phyloP scores from a whole-genome alignment of 2,329 filamentous ascomycete species.

The Exophiala sp. region DNA sequence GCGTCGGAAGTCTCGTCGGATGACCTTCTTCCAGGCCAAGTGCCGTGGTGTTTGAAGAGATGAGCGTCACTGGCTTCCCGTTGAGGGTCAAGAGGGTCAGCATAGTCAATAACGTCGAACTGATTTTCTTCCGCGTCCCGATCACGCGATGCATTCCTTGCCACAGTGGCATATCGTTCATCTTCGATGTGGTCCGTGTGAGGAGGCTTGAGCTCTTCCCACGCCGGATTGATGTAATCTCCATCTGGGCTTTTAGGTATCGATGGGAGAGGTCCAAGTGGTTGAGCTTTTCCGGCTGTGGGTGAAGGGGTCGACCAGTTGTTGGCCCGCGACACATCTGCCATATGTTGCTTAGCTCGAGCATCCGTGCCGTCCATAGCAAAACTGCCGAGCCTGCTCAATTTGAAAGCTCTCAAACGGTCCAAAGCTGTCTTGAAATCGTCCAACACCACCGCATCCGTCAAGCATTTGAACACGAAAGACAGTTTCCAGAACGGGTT shows the following conservation, averaged over 20 bases:
- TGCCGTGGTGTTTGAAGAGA: slow-evolving; percentile 15
- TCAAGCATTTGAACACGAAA: slow-evolving; percentile 59
- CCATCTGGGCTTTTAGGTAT: slow-evolving; percentile 18
- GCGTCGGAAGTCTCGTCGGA: slow-evolving; percentile 23
- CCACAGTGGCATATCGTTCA: slow-evolving; percentile 9
- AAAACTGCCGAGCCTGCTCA: slow-evolving; percentile 29
- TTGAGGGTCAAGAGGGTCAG: slow-evolving; percentile 20
- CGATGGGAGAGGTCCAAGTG: slow-evolving; percentile 10
- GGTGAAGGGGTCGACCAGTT: slow-evolving; percentile 23
- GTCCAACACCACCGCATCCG: slow-evolving; percentile 58
- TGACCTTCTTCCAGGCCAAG: slow-evolving; percentile 18
- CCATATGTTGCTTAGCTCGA: slow-evolving; percentile 22
- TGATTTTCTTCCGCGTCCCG: slow-evolving; percentile 27
- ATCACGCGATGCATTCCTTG: slow-evolving; percentile 26
- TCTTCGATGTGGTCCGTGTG: slow-evolving; percentile 19
- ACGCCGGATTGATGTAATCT: slow-evolving; percentile 17
- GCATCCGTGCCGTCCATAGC: slow-evolving; percentile 23
- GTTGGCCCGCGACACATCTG: slow-evolving; percentile 20
- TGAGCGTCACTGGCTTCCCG: slow-evolving; percentile 23
- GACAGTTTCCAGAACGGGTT: slow-evolving; percentile 63
- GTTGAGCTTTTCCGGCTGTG: slow-evolving; percentile 13
- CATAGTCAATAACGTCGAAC: slow-evolving; percentile 23
- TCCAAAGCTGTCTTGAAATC: slow-evolving; percentile 57
- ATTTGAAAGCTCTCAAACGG: slow-evolving; percentile 29
- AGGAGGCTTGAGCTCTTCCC: slow-evolving; percentile 19